These are phyloP conservation scores for Lyophyllum shimeji DNA, from an alignment of 768 basidiomycete genomes.

Conservation along the genomic window DNA sequence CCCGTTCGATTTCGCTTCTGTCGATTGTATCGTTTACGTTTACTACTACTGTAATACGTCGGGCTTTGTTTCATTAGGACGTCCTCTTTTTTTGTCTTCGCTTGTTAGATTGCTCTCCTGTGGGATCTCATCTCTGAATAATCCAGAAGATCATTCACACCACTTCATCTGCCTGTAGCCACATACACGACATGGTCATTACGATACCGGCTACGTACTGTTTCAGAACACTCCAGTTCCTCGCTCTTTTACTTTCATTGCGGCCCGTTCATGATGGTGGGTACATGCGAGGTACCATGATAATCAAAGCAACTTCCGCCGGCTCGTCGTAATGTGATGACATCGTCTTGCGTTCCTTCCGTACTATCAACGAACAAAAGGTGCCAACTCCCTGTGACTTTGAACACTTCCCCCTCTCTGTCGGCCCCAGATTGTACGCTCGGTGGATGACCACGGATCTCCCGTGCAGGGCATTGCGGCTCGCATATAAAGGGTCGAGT, in stretches of 20 bases:
- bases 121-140: neutral
- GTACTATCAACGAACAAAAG: neutral
- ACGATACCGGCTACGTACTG: neutral
- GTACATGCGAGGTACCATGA: too few relatives aligned
- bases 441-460: neutral
- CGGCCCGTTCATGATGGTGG: neutral
- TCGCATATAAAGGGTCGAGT: too few relatives aligned
- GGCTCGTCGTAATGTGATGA: too few relatives aligned
- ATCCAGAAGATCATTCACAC: neutral
- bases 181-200: neutral
- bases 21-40: neutral
- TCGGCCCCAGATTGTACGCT: neutral
- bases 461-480: too few relatives aligned
- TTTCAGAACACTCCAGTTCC: too few relatives aligned
- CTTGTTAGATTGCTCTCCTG: neutral
- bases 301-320: too few relatives aligned
- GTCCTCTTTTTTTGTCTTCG: neutral
- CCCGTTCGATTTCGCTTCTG: neutral
- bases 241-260: neutral
- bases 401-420: neutral
- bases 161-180: neutral
- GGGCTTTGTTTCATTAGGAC: neutral
- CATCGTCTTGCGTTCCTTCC: too few relatives aligned
- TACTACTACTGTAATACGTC: neutral
- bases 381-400: neutral